Percentiles rank a stretch among this genome's conserved stretches.
Conservation (phyloP, 2,329 filamentous ascomycete species). For the Sporothrix euskadiensis region DNA sequence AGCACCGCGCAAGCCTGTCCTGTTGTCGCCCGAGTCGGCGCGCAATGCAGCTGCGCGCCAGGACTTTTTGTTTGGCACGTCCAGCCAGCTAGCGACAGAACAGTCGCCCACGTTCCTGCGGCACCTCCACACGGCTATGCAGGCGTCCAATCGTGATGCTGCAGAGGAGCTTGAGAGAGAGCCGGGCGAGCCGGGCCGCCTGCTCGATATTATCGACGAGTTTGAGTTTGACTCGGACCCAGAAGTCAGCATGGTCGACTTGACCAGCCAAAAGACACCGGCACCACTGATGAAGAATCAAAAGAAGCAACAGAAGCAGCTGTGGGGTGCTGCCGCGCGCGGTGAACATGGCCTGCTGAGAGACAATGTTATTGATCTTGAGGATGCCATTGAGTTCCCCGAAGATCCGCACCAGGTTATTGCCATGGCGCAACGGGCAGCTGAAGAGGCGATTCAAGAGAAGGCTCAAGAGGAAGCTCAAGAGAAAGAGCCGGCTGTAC, state of each 20-base stretch:
- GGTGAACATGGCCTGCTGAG: conserved; percentile 65
- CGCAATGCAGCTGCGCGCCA: conserved; percentile 66
- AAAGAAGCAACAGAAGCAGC: conserved; percentile 44
- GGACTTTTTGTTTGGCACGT: conserved; percentile 82
- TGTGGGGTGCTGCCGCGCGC: conserved; percentile 73
- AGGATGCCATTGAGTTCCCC: conserved; percentile 44
- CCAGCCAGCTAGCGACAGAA: conserved; percentile 75
- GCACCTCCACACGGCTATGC: conserved; percentile 63
- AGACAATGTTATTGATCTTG: conserved; percentile 61
- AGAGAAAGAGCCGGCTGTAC: neutral
- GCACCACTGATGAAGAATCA: neutral
- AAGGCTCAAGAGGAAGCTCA: neutral
- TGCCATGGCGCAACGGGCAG: conserved; percentile 34
- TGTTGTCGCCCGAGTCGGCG: conserved; percentile 71
- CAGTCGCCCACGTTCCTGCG: conserved; percentile 67
- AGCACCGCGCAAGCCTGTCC: conserved; percentile 46
- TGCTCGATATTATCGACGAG: conserved; percentile 1
- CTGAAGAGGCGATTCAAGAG: conserved; percentile 21
- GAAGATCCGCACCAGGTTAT: conserved; percentile 33
- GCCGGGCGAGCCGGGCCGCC: neutral
- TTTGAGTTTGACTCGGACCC: neutral
- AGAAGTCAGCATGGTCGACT: conserved; percentile 18
- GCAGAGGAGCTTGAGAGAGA: conserved; percentile 13
- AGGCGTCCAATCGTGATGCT: conserved; percentile 52
- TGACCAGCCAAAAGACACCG: neutral